A percentile compares a stretch with the other conserved stretches of the same genome.
These are phyloP conservation scores for Clarireedia hainanense DNA, from an alignment of 2,329 filamentous ascomycete species.

Conservation along the genomic window DNA sequence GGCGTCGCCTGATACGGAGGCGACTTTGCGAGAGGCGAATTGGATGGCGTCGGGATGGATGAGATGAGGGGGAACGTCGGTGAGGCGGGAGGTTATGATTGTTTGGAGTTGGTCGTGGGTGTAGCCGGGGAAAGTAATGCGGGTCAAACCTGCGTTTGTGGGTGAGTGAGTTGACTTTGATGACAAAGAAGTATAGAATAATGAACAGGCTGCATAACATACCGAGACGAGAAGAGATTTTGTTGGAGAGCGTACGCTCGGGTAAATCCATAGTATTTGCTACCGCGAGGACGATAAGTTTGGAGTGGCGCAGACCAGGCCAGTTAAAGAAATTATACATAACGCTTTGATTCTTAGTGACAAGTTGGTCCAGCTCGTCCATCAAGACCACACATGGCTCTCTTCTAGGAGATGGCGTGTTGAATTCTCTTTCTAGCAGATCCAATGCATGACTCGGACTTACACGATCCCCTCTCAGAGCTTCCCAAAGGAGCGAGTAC, in stretches of 20 bases:
- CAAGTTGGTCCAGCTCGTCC: slow-evolving; percentile 96
- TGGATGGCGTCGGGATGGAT: slow-evolving; percentile 91
- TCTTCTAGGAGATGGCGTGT: slow-evolving; percentile 77
- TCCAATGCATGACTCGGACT: slow-evolving; percentile 87
- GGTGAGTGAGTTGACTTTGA: background rate
- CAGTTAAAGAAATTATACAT: slow-evolving; percentile 99
- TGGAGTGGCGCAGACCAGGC: slow-evolving; percentile 84
- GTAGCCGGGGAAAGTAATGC: slow-evolving; percentile 96
- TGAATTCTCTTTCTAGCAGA: slow-evolving; percentile 87
- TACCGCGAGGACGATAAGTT: slow-evolving; percentile 91
- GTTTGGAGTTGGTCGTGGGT: slow-evolving; percentile 95
- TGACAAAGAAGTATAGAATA: background rate
- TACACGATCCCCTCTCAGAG: slow-evolving; percentile 85
- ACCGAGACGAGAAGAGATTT: slow-evolving; percentile 83
- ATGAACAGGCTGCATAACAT: background rate
- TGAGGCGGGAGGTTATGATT: slow-evolving; percentile 90
- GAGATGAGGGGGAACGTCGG: slow-evolving; percentile 79
- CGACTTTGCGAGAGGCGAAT: slow-evolving; percentile 93
- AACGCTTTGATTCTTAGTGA: slow-evolving; percentile 97
- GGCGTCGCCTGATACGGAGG: slow-evolving; percentile 91
- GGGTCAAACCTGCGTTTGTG: slow-evolving; percentile 55
- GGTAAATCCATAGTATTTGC: slow-evolving; percentile 99
- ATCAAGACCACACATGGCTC: slow-evolving; percentile 96
- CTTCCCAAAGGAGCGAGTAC: slow-evolving; percentile 92
- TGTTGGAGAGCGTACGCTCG: slow-evolving; percentile 93